Evolutionary conservation across 2,329 filamentous ascomycete genomes (phyloP), one percentile per base, ranked within the genome.

Genomic region (Coniochaeta sp.): DNA sequence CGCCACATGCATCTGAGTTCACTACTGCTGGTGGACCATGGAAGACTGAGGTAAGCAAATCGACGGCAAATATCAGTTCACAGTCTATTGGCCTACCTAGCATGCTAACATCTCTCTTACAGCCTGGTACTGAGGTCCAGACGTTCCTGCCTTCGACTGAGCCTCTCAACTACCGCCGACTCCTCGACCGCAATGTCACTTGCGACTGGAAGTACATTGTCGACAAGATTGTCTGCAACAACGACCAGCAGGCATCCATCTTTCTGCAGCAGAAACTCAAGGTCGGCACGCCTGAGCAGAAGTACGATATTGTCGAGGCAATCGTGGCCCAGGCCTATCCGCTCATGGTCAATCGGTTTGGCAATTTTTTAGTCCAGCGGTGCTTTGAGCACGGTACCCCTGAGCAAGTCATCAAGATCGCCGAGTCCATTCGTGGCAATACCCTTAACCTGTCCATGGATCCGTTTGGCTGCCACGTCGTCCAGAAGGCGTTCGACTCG

Each of bases 191-290:
- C 70, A 96, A 93, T 71, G 91, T 96, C 74, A 96, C 90, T 70
- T 98, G 93, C 77, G 96, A 99, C 78, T 99, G 93, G 95, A 96
- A 95, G 77, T 97, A 96, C 73, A 97, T 99, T 67, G 95, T 99
- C 60, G 93, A 99, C 79, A 98, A 98, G 81, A 99, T 99, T 71
- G 93, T 99, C 66, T 96, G 91, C 84, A 97, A 93, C 78, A 98
- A 99, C 73, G 95, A 99, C 71, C 95, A 99, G 75, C 95, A 99
- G 75, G 95, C 96, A 11, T 99, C 95, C 1, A 98, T 99, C 69
- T 99, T 99, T 76, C 81, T 99, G 52, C 95, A 99, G 74, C 95
- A 99, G 77, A 99, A 99, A 79, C 89, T 99, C 67, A 99, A 99
- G 78, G 90, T 97, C 63, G 93, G 93, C 62, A 97, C 93, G 4